Conservation (phyloP, 2,329 filamentous ascomycete genomes). For the Trichophyton benhamiae region DNA sequence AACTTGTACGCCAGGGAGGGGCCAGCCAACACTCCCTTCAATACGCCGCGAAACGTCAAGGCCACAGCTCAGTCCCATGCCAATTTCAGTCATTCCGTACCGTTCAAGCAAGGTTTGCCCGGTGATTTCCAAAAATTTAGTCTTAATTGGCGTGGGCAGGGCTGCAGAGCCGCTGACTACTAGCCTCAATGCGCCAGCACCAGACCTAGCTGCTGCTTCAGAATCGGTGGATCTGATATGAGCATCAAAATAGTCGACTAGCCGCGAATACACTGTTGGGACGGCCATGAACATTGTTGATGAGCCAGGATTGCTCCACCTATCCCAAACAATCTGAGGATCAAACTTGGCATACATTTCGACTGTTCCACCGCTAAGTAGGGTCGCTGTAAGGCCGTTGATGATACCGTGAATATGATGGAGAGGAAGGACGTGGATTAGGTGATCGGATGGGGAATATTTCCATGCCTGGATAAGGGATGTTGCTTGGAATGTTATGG, state of each 20-base stretch:
- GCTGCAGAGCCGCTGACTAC: slow-evolving; percentile 34
- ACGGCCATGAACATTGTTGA: slow-evolving; percentile 41
- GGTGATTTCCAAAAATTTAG: slow-evolving; percentile 30
- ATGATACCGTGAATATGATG: slow-evolving; percentile 42
- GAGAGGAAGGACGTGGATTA: slow-evolving; percentile 40
- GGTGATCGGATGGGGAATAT: slow-evolving; percentile 32
- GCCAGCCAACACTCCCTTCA: slow-evolving; percentile 39
- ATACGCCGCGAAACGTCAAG: slow-evolving; percentile 29
- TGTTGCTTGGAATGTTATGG: slow-evolving; percentile 24
- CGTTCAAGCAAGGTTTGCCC: slow-evolving; percentile 35
- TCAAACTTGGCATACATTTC: slow-evolving; percentile 39
- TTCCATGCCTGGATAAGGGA: slow-evolving; percentile 28
- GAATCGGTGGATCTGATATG: slow-evolving; percentile 26
- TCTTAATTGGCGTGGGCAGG: slow-evolving; percentile 31
- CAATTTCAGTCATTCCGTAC: slow-evolving; percentile 42
- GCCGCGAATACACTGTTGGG: slow-evolving; percentile 40
- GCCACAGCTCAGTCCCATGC: slow-evolving; percentile 37
- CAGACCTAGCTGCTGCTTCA: slow-evolving; percentile 23
- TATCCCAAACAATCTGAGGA: slow-evolving; percentile 34
- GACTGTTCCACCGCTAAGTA: slow-evolving; percentile 36
- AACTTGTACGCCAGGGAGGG: slow-evolving; percentile 37
- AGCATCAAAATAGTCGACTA: slow-evolving; percentile 35
- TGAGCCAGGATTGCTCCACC: slow-evolving; percentile 31
- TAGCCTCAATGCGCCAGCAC: slow-evolving; percentile 26
- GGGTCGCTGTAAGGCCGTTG: slow-evolving; percentile 37